Percentiles rank a stretch among this genome's conserved stretches.
These are phyloP conservation scores for Salvia hispanica DNA, from an alignment of 257 asterid genomes.

Conservation along the genomic window DNA sequence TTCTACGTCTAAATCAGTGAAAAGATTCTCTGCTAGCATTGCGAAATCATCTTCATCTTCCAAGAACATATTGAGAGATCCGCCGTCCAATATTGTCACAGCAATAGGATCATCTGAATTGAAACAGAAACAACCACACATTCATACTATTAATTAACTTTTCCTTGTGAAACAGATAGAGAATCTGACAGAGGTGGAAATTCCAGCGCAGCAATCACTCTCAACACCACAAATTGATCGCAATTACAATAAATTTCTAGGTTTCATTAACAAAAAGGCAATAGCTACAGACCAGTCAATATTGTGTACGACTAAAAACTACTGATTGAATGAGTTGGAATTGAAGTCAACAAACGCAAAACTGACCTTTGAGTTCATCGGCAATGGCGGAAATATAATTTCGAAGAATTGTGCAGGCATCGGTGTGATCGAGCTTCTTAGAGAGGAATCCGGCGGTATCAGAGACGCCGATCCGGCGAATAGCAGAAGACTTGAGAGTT, in stretches of 20 bases:
- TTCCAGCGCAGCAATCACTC: neutral
- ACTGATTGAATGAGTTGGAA: constrained; percentile 2
- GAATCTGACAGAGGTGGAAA: neutral
- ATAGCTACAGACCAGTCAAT: neutral
- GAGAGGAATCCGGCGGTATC: constrained; percentile 36
- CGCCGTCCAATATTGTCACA: constrained; percentile 55
- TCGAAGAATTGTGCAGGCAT: constrained; percentile 42
- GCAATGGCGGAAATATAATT: constrained; percentile 46
- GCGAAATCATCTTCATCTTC: constrained; percentile 77
- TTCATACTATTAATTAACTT: constrained; percentile 14
- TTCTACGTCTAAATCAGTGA: constrained; percentile 61
- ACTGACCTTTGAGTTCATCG: constrained; percentile 52
- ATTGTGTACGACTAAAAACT: neutral
- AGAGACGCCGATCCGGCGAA: constrained; percentile 41
- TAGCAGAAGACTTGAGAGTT: constrained; percentile 42
- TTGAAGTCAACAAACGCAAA: constrained; percentile 39
- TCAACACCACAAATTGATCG: constrained; percentile 14
- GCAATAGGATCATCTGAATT: constrained; percentile 53
- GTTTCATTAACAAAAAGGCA: neutral
- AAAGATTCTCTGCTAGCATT: constrained; percentile 64
- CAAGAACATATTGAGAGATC: constrained; percentile 41
- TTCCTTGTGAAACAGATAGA: neutral
- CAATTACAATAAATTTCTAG: constrained; percentile 10
- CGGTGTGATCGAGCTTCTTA: constrained; percentile 42
- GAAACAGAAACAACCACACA: constrained; percentile 19